Evolutionary conservation across 352 stramenopile species (phyloP).

Genomic region (Phytophthora lateralis): DNA sequence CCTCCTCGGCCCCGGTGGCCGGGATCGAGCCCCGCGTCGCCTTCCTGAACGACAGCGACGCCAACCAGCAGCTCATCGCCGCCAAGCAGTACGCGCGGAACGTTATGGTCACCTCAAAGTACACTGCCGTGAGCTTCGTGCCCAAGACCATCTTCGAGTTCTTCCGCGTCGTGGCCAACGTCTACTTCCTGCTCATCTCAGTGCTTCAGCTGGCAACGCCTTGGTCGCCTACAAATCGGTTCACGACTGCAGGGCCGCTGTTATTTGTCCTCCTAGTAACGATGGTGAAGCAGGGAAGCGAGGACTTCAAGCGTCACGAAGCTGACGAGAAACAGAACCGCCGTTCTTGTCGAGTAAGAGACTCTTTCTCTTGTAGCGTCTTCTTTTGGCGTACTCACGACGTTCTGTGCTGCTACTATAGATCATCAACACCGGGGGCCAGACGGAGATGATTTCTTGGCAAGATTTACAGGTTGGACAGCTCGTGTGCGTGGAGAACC

Average conservation of each 20-base stretch:
- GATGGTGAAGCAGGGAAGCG: slow-evolving; percentile 74
- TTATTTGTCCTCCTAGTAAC: slow-evolving; percentile 78
- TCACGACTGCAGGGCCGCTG: slow-evolving; percentile 73
- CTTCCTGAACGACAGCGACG: slow-evolving; percentile 55
- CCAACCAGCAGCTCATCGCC: slow-evolving; percentile 62
- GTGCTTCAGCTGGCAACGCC: slow-evolving; percentile 84
- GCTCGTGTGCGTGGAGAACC: slow-evolving; percentile 77
- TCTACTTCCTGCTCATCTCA: slow-evolving; percentile 95
- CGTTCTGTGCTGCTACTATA: slow-evolving; percentile 10
- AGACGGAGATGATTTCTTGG: slow-evolving; percentile 63
- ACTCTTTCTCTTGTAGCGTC: background rate
- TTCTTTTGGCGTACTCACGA: background rate
- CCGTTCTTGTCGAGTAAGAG: slow-evolving; percentile 48
- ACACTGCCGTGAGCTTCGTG: slow-evolving; percentile 91
- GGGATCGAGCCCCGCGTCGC: slow-evolving; percentile 44
- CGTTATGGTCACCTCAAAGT: slow-evolving; percentile 91
- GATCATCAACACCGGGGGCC: slow-evolving; percentile 51
- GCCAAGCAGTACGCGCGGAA: slow-evolving; percentile 72
- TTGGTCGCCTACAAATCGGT: slow-evolving; percentile 73
- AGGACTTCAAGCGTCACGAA: slow-evolving; percentile 74
- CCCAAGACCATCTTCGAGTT: slow-evolving; percentile 94
- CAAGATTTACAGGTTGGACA: slow-evolving; percentile 80
- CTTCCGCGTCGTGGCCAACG: slow-evolving; percentile 93
- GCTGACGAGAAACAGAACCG: slow-evolving; percentile 72
- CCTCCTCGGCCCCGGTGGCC: slow-evolving; percentile 23